Evolutionary conservation across 2,329 filamentous ascomycete species (phyloP).

Genomic region (Clarireedia hainanense): DNA sequence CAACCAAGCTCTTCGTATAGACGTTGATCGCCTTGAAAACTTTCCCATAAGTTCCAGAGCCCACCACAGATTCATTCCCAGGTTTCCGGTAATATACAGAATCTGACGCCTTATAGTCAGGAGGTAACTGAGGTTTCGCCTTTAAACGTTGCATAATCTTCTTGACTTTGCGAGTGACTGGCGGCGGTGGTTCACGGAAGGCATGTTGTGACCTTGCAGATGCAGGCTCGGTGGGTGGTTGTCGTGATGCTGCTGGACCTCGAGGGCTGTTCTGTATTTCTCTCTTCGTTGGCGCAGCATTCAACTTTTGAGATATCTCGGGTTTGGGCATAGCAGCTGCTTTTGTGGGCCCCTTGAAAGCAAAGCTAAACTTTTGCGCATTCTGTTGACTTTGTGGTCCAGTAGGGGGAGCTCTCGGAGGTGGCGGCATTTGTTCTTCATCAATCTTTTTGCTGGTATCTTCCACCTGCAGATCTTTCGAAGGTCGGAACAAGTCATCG

Average conservation of each 20-base stretch:
- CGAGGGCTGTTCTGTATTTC: conserved; percentile 29
- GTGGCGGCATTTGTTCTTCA: conserved; percentile 46
- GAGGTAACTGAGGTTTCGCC: conserved; percentile 58
- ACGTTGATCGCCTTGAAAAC: conserved; percentile 92
- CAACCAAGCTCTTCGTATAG: conserved; percentile 78
- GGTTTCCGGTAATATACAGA: conserved; percentile 94
- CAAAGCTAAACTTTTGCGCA: conserved; percentile 78
- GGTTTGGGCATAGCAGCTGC: conserved; percentile 47
- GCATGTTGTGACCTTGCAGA: conserved; percentile 34
- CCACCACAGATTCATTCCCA: conserved; percentile 94
- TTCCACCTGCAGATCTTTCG: conserved; percentile 58
- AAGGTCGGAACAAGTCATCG: conserved; percentile 54
- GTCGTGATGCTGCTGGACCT: conserved; percentile 33
- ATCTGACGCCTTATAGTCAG: conserved; percentile 69
- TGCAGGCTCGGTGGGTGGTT: conserved; percentile 46
- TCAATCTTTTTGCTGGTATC: conserved; percentile 45
- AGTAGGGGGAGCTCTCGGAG: conserved; percentile 39
- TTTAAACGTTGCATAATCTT: conserved; percentile 65
- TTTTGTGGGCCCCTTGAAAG: conserved; percentile 71
- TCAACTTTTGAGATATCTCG: conserved; percentile 62
- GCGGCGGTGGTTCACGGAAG: conserved; percentile 30
- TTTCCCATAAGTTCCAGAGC: conserved; percentile 91
- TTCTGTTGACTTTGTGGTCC: conserved; percentile 32
- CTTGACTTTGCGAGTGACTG: conserved; percentile 48
- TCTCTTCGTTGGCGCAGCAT: conserved; percentile 36